Evolutionary conservation across 2,329 filamentous ascomycete species (phyloP).

Genomic region (Fusarium keratoplasticum): DNA sequence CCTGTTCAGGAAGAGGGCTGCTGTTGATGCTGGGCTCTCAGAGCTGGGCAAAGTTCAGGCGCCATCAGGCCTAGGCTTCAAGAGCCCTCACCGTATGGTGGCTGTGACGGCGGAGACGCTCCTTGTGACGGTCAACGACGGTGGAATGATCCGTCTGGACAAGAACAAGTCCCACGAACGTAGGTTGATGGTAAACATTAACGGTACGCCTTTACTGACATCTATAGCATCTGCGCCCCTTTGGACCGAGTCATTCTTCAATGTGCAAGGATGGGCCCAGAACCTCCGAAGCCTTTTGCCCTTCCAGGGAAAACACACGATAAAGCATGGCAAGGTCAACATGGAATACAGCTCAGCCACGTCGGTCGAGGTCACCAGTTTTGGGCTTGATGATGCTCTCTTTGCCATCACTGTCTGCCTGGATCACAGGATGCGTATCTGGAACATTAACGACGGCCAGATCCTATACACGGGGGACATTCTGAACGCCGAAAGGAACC

Average conservation of each 20-base stretch:
- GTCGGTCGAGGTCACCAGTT: constrained; percentile 66
- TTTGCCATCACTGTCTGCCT: constrained; percentile 85
- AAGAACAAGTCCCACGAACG: constrained; percentile 63
- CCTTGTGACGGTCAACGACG: constrained; percentile 84
- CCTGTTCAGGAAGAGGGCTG: constrained; percentile 78
- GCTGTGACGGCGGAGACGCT: constrained; percentile 80
- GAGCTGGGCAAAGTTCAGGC: constrained; percentile 81
- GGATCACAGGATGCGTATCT: constrained; percentile 89
- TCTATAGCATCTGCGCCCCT: constrained; percentile 42
- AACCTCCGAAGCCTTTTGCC: constrained; percentile 74
- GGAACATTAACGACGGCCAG: constrained; percentile 87
- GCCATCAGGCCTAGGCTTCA: constrained; percentile 80
- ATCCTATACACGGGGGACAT: constrained; percentile 83
- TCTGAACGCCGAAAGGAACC: constrained; percentile 72
- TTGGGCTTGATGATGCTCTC: constrained; percentile 61
- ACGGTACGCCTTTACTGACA: constrained; percentile 4
- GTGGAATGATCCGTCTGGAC: constrained; percentile 78
- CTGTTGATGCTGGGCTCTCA: constrained; percentile 78
- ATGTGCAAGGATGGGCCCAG: constrained; percentile 77
- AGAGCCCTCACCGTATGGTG: constrained; percentile 82
- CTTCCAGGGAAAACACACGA: constrained; percentile 72
- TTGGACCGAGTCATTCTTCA: constrained; percentile 81
- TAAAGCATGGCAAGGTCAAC: constrained; percentile 72
- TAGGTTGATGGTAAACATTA: constrained; percentile 46
- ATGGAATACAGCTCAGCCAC: constrained; percentile 77